Percentiles rank a stretch among this genome's conserved stretches.
Conservation (phyloP, 495 filamentous ascomycete genomes). For the Physcia stellaris region DNA sequence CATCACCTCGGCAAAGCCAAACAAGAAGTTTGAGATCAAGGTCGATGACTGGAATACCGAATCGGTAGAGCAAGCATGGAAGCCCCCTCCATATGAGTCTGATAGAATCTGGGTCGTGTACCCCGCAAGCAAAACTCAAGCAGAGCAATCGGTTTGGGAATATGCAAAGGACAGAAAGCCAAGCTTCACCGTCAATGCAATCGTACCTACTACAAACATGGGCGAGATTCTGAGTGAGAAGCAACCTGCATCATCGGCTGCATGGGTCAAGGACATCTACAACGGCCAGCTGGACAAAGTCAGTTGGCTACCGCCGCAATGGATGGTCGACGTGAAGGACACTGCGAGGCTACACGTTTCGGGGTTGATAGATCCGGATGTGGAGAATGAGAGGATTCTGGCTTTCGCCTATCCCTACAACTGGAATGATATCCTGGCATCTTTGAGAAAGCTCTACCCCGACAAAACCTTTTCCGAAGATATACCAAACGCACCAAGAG, state of each 20-base stretch:
- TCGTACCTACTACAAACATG: slow-evolving; percentile 32
- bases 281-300: slow-evolving; percentile 11
- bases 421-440: slow-evolving; percentile 26
- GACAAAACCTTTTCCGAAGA: no score
- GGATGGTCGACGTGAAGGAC: slow-evolving; percentile 34
- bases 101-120: slow-evolving; percentile 28
- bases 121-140: slow-evolving; percentile 38
- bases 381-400: slow-evolving; percentile 33
- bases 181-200: slow-evolving; percentile 32
- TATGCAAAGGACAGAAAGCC: slow-evolving; percentile 36
- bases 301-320: slow-evolving; percentile 10
- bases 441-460: no score
- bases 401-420: slow-evolving; percentile 25
- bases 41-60: slow-evolving; percentile 35
- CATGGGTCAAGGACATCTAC: slow-evolving; percentile 16
- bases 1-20: slow-evolving; percentile 6
- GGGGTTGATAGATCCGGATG: slow-evolving; percentile 27
- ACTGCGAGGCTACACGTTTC: slow-evolving; percentile 32
- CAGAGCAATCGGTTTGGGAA: slow-evolving; percentile 38
- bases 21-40: slow-evolving; percentile 19
- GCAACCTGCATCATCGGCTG: slow-evolving; percentile 14
- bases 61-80: slow-evolving; percentile 20
- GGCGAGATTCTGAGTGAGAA: slow-evolving; percentile 21
- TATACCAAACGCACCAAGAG: no score
- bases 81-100: slow-evolving; percentile 1